These are phyloP conservation scores for Phialophora tarda DNA, from an alignment of 2,329 filamentous ascomycete genomes.

Conservation along the genomic window DNA sequence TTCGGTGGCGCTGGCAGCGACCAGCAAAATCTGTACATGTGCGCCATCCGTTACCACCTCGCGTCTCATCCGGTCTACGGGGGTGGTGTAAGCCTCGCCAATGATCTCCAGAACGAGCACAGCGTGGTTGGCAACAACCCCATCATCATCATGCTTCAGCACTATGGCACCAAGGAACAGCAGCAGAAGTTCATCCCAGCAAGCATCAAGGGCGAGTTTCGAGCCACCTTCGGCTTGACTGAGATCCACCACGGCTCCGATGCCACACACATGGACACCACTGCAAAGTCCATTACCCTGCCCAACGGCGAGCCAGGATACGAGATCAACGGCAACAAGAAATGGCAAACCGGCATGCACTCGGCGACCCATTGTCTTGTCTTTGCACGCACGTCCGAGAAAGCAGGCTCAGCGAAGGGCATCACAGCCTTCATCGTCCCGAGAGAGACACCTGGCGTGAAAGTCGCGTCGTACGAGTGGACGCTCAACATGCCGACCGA, in stretches of 20 bases:
- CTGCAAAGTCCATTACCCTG: constrained; percentile 52
- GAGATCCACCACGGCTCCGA: constrained; percentile 68
- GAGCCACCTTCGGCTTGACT: constrained; percentile 66
- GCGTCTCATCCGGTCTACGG: constrained; percentile 56
- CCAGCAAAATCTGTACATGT: constrained; percentile 67
- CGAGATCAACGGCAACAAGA: constrained; percentile 64
- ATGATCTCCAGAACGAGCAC: constrained; percentile 69
- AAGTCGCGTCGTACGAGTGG: constrained; percentile 66
- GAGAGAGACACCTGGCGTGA: constrained; percentile 57
- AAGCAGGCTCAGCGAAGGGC: constrained; percentile 59
- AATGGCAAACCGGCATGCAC: constrained; percentile 70
- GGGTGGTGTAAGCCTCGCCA: constrained; percentile 63
- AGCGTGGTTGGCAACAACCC: constrained; percentile 68
- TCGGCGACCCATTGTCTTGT: constrained; percentile 66
- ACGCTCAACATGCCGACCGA: constrained; percentile 72
- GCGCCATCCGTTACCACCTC: constrained; percentile 65
- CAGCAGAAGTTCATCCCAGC: constrained; percentile 60
- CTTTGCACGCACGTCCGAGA: constrained; percentile 64
- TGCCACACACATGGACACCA: constrained; percentile 67
- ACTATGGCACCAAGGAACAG: constrained; percentile 63
- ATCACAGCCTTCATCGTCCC: constrained; percentile 68
- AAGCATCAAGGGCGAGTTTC: constrained; percentile 59
- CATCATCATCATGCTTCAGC: constrained; percentile 65
- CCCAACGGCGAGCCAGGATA: constrained; percentile 53
- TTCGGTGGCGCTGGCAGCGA: constrained; percentile 60